A percentile compares a stretch with the other conserved stretches of the same genome.
Conservation (phyloP, 805 yeast species). For the Starmerella kuoi region DNA sequence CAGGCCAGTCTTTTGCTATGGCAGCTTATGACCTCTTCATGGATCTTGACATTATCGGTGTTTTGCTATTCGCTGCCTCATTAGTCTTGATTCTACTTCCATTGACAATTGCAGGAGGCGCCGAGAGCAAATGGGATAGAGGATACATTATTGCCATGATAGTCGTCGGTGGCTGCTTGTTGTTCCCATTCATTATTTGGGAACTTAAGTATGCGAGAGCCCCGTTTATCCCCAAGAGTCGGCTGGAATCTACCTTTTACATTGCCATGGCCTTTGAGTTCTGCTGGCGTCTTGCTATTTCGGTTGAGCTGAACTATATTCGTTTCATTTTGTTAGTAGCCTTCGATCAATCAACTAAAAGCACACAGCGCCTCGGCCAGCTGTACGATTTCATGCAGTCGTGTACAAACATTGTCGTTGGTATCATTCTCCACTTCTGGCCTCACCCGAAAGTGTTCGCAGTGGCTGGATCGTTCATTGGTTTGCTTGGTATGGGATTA, state of each 20-base stretch:
- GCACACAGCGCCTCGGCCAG: slow-evolving; percentile 56
- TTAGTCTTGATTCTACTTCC: slow-evolving; percentile 60
- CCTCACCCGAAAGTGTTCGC: slow-evolving; percentile 49
- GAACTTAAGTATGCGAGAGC: slow-evolving; percentile 32
- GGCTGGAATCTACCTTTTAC: slow-evolving; percentile 52
- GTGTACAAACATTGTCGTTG: slow-evolving; percentile 46
- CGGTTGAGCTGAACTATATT: slow-evolving; percentile 56
- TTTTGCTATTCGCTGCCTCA: slow-evolving; percentile 40
- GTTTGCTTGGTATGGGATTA: slow-evolving; percentile 52
- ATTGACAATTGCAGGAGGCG: slow-evolving; percentile 64
- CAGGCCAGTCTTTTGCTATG: slow-evolving; percentile 28
- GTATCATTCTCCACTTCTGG: slow-evolving; percentile 38
- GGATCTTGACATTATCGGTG: slow-evolving; percentile 55
- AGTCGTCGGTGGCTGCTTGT: slow-evolving; percentile 48
- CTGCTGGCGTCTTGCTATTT: slow-evolving; percentile 47
- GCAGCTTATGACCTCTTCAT: slow-evolving; percentile 33
- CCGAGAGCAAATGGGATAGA: slow-evolving; percentile 40
- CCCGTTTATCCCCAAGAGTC: slow-evolving; percentile 49
- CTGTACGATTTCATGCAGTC: slow-evolving; percentile 55
- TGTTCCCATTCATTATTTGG: slow-evolving; percentile 52
- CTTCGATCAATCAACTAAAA: slow-evolving; percentile 42
- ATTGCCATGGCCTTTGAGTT: slow-evolving; percentile 48
- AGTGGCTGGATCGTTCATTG: slow-evolving; percentile 43
- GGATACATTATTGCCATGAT: slow-evolving; percentile 56
- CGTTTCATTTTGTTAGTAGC: slow-evolving; percentile 56